Percentiles rank a stretch among this genome's conserved stretches.
Evolutionary conservation across 352 stramenopile genomes (phyloP).

Genomic region (Globisporangium cederbergense): DNA sequence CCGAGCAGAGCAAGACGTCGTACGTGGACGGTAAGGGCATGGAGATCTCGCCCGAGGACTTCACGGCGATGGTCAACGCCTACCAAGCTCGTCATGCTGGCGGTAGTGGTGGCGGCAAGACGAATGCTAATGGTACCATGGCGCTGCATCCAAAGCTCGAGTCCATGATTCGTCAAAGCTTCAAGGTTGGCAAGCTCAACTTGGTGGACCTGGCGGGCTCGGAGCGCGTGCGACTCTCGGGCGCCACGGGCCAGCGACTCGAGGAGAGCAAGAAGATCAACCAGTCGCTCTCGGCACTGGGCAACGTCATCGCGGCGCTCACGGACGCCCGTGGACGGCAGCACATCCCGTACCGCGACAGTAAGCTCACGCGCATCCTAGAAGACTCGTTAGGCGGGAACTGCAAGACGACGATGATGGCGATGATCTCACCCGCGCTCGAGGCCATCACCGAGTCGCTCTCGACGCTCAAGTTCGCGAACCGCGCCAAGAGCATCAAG

Average conservation of each 20-base stretch:
- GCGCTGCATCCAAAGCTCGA: conserved; percentile 75
- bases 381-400: conserved; percentile 88
- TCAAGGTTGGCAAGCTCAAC: conserved; percentile 95
- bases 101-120: not conserved
- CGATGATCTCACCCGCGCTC: conserved; percentile 91
- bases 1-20: conserved; percentile 89
- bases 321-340: conserved; percentile 83
- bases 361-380: conserved; percentile 92
- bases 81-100: conserved; percentile 54
- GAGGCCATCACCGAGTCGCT: conserved; percentile 90
- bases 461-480: conserved; percentile 94
- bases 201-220: conserved; percentile 92
- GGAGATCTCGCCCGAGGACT: conserved; percentile 82
- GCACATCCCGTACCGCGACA: conserved; percentile 93
- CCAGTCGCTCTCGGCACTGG: conserved; percentile 86
- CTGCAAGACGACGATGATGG: conserved; percentile 96
- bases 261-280: conserved; percentile 95
- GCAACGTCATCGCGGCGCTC: conserved; percentile 89
- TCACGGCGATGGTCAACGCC: conserved; percentile 76
- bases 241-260: conserved; percentile 81
- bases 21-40: conserved; percentile 85
- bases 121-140: conserved; percentile 26
- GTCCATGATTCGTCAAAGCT: conserved; percentile 89
- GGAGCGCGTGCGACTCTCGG: conserved; percentile 85
- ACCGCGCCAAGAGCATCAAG: conserved; percentile 92